These are phyloP conservation scores for Botrytis sinoallii DNA, from an alignment of 2,329 filamentous ascomycete genomes.

Conservation along the genomic window DNA sequence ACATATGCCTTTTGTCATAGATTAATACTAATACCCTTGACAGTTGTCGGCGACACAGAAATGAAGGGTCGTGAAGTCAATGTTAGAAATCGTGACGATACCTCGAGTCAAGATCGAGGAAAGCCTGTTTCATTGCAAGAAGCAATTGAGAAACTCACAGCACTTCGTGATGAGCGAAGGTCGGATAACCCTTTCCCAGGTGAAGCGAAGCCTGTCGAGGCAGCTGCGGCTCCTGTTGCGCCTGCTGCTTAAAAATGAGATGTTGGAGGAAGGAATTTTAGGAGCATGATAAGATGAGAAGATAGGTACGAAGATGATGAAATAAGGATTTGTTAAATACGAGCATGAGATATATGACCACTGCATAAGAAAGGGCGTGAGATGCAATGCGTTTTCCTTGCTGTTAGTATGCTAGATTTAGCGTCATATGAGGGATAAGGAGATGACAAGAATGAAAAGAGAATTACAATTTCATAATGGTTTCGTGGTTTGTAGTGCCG, in stretches of 20 bases:
- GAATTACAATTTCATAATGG: not conserved
- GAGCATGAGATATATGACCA: not conserved
- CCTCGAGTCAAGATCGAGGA: conserved; percentile 58
- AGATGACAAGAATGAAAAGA: not conserved
- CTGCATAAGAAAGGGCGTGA: not conserved
- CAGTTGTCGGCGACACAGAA: conserved; percentile 61
- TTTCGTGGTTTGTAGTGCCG: not conserved
- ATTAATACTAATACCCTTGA: conserved; percentile 18
- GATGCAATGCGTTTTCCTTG: conserved; percentile 1
- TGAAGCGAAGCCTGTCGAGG: conserved; percentile 22
- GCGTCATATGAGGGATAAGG: not conserved
- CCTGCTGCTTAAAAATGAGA: not conserved
- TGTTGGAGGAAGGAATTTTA: not conserved
- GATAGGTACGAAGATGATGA: not conserved
- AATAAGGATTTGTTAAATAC: not conserved
- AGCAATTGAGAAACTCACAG: conserved; percentile 53
- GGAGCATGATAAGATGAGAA: not conserved
- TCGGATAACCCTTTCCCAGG: conserved; percentile 41
- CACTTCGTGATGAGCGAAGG: conserved; percentile 48
- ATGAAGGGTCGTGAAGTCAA: conserved; percentile 59
- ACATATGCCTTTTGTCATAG: no score
- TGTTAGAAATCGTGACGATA: conserved; percentile 62
- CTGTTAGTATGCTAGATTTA: not conserved
- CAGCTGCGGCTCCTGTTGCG: not conserved
- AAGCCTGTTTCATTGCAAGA: conserved; percentile 56